phyloP scores from a whole-genome alignment of 108 stramenopile species.

The Nitzschia sp. region DNA sequence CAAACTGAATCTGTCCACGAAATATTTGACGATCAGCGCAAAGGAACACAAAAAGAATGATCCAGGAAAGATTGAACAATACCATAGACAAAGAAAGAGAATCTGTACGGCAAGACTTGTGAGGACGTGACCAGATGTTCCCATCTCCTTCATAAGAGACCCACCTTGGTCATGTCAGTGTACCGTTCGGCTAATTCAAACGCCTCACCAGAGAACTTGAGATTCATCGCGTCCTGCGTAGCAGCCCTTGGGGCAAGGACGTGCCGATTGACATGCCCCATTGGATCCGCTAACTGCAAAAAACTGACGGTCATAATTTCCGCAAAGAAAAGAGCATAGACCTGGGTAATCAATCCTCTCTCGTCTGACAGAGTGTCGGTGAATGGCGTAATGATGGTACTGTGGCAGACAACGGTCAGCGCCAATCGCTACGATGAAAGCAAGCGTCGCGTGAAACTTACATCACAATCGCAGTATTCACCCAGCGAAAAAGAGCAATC shows the following conservation, averaged over 20 bases:
- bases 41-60: slow-evolving; percentile 76
- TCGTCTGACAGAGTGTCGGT: slow-evolving; percentile 37
- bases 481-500: slow-evolving; percentile 75
- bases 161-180: slow-evolving; percentile 53
- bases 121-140: too few relatives aligned
- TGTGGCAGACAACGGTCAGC: not conserved
- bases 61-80: slow-evolving; percentile 77
- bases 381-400: slow-evolving; percentile 80
- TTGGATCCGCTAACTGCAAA: slow-evolving; percentile 55
- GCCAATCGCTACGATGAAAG: not conserved
- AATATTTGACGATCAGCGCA: slow-evolving; percentile 71
- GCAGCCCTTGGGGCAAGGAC: slow-evolving; percentile 76
- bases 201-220: slow-evolving; percentile 71
- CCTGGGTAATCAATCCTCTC: slow-evolving; percentile 34
- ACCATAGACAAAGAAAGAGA: slow-evolving; percentile 77
- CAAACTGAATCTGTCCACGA: slow-evolving; percentile 65
- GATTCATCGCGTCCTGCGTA: slow-evolving; percentile 83
- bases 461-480: slow-evolving; percentile 83
- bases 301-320: slow-evolving; percentile 75
- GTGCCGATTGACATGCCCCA: slow-evolving; percentile 71
- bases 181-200: slow-evolving; percentile 80
- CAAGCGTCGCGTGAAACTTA: not conserved
- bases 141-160: too few relatives aligned
- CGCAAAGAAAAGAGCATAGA: slow-evolving; percentile 61
- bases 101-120: slow-evolving; percentile 24